A percentile compares a stretch with the other conserved stretches of the same genome.
Evolutionary conservation across 257 asterid genomes (phyloP).

Genomic region (Hygrophila difformis): DNA sequence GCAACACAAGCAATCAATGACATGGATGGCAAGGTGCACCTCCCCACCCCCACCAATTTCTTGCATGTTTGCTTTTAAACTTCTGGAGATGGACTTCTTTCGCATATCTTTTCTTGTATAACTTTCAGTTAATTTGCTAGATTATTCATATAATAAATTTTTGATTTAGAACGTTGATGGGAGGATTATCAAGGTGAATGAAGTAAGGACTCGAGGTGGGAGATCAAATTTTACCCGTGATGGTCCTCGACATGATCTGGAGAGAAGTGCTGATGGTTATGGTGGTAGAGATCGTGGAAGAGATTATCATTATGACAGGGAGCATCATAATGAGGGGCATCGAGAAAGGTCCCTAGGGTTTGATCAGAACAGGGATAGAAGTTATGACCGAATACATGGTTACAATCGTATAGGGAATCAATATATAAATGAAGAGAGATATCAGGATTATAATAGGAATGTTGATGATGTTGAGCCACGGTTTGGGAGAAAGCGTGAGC

Average conservation of each 20-base stretch:
- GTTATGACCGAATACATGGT: constrained; percentile 30
- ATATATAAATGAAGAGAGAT: constrained; percentile 40
- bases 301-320: constrained; percentile 32
- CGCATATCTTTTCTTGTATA: neutral
- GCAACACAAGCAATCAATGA: constrained; percentile 65
- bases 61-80: neutral
- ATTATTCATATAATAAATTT: too few relatives aligned
- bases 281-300: constrained; percentile 48
- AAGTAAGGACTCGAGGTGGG: constrained; percentile 56
- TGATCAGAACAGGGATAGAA: constrained; percentile 44
- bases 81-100: neutral
- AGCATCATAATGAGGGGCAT: constrained; percentile 34
- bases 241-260: constrained; percentile 36
- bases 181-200: constrained; percentile 61
- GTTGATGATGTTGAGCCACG: constrained; percentile 34
- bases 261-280: constrained; percentile 37
- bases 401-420: constrained; percentile 39
- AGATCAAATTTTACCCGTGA: constrained; percentile 50
- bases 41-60: constrained; percentile 4
- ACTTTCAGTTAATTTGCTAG: neutral
- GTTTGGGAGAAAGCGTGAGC: constrained; percentile 44
- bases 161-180: constrained; percentile 60
- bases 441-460: constrained; percentile 27
- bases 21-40: constrained; percentile 75
- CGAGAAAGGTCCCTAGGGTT: constrained; percentile 44